A percentile compares a stretch with the other conserved stretches of the same genome.
phyloP scores from a whole-genome alignment of 2,329 filamentous ascomycete species.

The Harringtonia lauricola region DNA sequence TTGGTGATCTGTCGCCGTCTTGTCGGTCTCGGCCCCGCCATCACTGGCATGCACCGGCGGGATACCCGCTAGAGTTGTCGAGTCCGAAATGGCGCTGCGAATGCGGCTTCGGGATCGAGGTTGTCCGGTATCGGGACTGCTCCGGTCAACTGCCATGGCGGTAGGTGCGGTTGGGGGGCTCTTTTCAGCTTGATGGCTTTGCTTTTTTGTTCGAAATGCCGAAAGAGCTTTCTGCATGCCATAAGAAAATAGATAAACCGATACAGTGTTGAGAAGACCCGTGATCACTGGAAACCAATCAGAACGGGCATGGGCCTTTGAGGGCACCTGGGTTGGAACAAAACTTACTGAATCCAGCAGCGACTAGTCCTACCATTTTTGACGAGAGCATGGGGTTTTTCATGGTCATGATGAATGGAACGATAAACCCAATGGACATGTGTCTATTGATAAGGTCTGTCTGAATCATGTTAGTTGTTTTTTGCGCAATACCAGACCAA shows the following conservation, averaged over 20 bases:
- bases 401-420: conserved; percentile 36
- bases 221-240: conserved; percentile 14
- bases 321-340: neutral
- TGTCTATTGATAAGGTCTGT: conserved; percentile 39
- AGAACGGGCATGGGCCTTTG: neutral
- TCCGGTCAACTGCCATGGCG: too few relatives aligned
- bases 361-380: conserved; percentile 28
- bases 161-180: neutral
- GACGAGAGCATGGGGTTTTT: conserved; percentile 19
- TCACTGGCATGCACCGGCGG: too few relatives aligned
- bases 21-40: too few relatives aligned
- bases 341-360: conserved; percentile 31
- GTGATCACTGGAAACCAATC: conserved; percentile 16
- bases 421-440: conserved; percentile 38
- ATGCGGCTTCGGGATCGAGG: too few relatives aligned
- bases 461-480: conserved; percentile 16
- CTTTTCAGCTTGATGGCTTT: neutral
- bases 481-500: neutral
- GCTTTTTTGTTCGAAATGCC: neutral
- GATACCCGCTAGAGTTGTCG: too few relatives aligned
- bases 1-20: too few relatives aligned
- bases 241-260: conserved; percentile 18
- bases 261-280: conserved; percentile 19
- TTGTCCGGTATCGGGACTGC: too few relatives aligned
- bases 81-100: too few relatives aligned